Base-by-base conservation (phyloP, 192 early-diverging fungal genomes). In the Umbelopsis ramanniana region DNA sequence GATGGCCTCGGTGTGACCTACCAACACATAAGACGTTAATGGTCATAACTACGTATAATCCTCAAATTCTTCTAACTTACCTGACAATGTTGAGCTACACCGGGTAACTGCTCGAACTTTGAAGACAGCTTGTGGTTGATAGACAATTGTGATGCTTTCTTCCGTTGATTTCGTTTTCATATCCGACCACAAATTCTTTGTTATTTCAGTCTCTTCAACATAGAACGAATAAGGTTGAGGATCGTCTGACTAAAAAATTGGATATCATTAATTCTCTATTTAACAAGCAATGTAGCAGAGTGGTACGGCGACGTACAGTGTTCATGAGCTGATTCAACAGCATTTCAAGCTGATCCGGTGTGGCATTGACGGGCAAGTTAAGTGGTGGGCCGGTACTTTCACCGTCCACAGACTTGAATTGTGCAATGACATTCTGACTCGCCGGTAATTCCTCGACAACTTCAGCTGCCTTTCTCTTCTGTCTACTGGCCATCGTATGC, bases 41-140 rank as follows among this genome's bases (percentile, higher is more conserved):
- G 8, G 40, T 43, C 40, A 46, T 29, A 68, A 43, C 22, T 23
- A 74, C 11, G 2, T 26, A 23, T 26, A 23, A 26, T 6, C 33
- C 21, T 24, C 37, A 0, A 22, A 19, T 3, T 69, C 48, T 55
- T 45, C 22, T 15, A 24, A 66, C 74, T 33, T 75, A 87, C 92
- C 95, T 0, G 90, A 85, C 67, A 99, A 73, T 6, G 93, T 93
- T 8, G 95, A 89, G 22, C 92, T 91, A 84, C 97, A 99, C n/a
- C 96, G 86, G 3, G 93, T 94, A 12, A 99, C 94, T 0, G 95
- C 90, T 4, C 96, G 87, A 26, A 99, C 96, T 48, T 91, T 88
- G 89, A 99, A 99, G 40, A 97, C 86, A 6, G 97, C 96, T 80
- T 99, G 95, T 12, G 97, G 97, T 71, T 91, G 89, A 81, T 99